A percentile compares a stretch with the other conserved stretches of the same genome.
These are phyloP conservation scores for Penicillium pancosmium DNA, from an alignment of 495 filamentous ascomycete genomes.

Conservation along the genomic window DNA sequence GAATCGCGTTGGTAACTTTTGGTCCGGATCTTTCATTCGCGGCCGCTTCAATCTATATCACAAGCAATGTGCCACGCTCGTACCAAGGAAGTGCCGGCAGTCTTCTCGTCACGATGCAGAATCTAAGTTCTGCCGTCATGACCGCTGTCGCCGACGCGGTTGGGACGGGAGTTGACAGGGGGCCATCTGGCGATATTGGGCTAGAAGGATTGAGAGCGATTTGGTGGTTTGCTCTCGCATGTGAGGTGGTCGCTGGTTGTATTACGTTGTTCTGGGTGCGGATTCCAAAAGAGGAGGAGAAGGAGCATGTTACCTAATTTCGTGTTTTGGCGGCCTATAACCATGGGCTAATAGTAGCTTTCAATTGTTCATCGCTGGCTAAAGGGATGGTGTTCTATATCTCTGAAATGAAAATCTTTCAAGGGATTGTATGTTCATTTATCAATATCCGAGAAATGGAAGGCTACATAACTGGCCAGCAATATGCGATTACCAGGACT, in stretches of 20 bases:
- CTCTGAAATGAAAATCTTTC: no score
- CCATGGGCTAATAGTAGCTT: no score
- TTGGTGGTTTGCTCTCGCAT: conserved; percentile 52
- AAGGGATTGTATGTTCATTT: no score
- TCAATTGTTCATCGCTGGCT: no score
- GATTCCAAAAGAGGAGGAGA: conserved; percentile 53
- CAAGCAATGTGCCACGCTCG: conserved; percentile 35
- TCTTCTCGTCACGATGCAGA: conserved; percentile 39
- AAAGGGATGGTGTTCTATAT: no score
- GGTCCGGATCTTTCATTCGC: conserved; percentile 39
- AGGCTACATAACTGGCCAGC: no score
- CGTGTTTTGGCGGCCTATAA: no score
- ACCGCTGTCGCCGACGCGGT: conserved; percentile 49
- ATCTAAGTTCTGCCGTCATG: conserved; percentile 44
- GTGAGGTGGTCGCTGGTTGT: conserved; percentile 39
- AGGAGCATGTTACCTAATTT: conserved; percentile 47
- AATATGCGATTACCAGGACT: no score
- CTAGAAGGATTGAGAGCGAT: conserved; percentile 46
- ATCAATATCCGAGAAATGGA: no score
- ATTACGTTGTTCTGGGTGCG: conserved; percentile 46
- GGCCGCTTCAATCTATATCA: conserved; percentile 39
- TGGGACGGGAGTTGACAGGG: conserved; percentile 41
- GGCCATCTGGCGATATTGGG: conserved; percentile 39
- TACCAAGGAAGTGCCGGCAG: conserved; percentile 40
- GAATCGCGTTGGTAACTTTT: conserved; percentile 35